Conservation (phyloP, 78 protist species). For the Speleostelium caveatum region DNA sequence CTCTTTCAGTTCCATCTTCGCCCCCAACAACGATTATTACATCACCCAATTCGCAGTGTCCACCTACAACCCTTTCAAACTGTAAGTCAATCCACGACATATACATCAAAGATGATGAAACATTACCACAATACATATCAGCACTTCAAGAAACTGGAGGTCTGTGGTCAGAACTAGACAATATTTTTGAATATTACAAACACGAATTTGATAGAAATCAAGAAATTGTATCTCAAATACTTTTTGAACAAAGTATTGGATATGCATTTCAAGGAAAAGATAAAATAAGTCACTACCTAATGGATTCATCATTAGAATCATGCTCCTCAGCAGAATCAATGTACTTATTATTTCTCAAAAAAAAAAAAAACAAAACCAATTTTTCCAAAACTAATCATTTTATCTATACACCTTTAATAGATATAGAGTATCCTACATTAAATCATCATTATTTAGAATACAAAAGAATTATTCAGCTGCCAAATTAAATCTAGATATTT, state of each 20-base stretch:
- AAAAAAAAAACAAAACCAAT: too few species aligned
- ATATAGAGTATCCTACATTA: constrained; percentile 62
- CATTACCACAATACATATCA: constrained; percentile 42
- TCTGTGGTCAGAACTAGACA: constrained; percentile 42
- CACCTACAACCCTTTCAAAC: background rate
- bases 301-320: constrained; percentile 41
- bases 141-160: constrained; percentile 71
- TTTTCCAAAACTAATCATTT: background rate
- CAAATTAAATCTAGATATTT: constrained; percentile 64
- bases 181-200: constrained; percentile 20
- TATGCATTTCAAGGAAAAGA: constrained; percentile 24
- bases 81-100: constrained; percentile 25
- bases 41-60: background rate
- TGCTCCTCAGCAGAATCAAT: constrained; percentile 39
- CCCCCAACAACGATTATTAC: background rate
- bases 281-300: background rate
- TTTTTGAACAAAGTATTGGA: constrained; percentile 67
- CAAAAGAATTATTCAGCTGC: constrained; percentile 69
- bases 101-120: constrained; percentile 46
- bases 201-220: constrained; percentile 36
- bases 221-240: constrained; percentile 34
- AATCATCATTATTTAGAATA: constrained; percentile 57
- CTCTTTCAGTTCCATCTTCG: background rate
- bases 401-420: background rate
- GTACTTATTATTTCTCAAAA: constrained; percentile 12